Conservation (phyloP, 495 filamentous ascomycete genomes). For the Talaromyces stipitatus region DNA sequence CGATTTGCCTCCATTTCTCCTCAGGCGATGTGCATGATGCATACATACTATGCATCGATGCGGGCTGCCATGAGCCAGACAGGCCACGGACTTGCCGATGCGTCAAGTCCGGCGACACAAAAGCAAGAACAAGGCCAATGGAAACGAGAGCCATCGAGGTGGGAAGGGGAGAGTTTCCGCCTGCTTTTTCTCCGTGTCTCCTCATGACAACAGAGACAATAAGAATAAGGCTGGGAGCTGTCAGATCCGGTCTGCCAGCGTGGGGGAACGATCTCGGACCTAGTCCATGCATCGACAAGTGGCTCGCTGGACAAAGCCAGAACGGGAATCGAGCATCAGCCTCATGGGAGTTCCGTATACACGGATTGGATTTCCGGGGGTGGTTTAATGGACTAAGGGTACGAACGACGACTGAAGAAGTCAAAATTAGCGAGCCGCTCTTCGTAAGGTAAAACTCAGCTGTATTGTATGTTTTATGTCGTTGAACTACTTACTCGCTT, state of each 20-base stretch:
- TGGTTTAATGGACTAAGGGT: neutral
- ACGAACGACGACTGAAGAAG: neutral
- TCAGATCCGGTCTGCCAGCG: neutral
- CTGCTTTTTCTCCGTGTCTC: neutral
- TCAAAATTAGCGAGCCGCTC: conserved; percentile 5
- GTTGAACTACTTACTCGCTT: no score
- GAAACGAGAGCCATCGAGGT: neutral
- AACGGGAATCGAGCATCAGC: conserved; percentile 1
- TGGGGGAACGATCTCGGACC: neutral
- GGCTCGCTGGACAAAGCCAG: neutral
- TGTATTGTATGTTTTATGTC: no score
- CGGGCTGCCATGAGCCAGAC: neutral
- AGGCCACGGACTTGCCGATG: neutral
- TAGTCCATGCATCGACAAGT: neutral
- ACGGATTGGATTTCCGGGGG: neutral
- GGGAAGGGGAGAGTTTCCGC: neutral
- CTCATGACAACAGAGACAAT: neutral
- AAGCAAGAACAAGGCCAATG: neutral
- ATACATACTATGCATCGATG: neutral
- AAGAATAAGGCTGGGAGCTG: neutral
- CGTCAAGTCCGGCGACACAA: conserved; percentile 1
- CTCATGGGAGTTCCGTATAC: no score
- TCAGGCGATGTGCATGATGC: neutral
- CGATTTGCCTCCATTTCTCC: neutral
- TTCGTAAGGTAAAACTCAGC: neutral